Percentiles rank a stretch among this genome's conserved stretches.
Conservation (phyloP, 345 rosid species). For the Jatropha curcas region DNA sequence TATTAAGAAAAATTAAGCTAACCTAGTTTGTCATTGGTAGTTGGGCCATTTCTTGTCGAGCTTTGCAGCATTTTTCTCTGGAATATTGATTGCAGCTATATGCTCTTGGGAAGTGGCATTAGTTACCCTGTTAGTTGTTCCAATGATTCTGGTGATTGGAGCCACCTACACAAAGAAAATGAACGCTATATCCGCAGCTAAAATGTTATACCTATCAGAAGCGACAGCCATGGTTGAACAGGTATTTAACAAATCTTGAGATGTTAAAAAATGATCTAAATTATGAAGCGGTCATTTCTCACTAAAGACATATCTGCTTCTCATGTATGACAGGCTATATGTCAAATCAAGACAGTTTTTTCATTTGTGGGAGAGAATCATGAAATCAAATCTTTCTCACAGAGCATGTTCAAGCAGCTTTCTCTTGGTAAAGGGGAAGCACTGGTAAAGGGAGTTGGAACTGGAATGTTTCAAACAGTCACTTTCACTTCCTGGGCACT, state of each 20-base stretch:
- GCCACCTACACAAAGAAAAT: slow-evolving; percentile 60
- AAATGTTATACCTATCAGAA: slow-evolving; percentile 47
- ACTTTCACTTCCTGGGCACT: slow-evolving; percentile 60
- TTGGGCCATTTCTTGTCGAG: slow-evolving; percentile 64
- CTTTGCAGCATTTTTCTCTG: slow-evolving; percentile 56
- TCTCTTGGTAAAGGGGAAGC: slow-evolving; percentile 56
- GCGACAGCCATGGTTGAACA: slow-evolving; percentile 60
- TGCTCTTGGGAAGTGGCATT: slow-evolving; percentile 63
- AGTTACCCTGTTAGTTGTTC: slow-evolving; percentile 49
- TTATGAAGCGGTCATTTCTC: not conserved
- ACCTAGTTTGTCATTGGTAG: slow-evolving; percentile 25
- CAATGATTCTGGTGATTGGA: slow-evolving; percentile 54
- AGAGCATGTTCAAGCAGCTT: slow-evolving; percentile 45
- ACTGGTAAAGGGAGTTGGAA: slow-evolving; percentile 60
- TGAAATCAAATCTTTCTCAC: slow-evolving; percentile 45
- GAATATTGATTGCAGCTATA: slow-evolving; percentile 51
- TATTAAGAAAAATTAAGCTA: too few relatives aligned
- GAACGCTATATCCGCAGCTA: slow-evolving; percentile 46
- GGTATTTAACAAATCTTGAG: slow-evolving; percentile 26
- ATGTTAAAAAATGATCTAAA: not conserved
- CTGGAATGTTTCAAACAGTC: slow-evolving; percentile 57
- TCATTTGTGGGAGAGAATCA: slow-evolving; percentile 58
- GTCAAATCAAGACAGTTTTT: slow-evolving; percentile 64
- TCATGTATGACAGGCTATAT: slow-evolving; percentile 36
- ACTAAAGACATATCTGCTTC: not conserved